Evolutionary conservation across 306 rosid species (phyloP), one percentile per base, ranked within the genome.

Genomic region (Lupinus albus): DNA sequence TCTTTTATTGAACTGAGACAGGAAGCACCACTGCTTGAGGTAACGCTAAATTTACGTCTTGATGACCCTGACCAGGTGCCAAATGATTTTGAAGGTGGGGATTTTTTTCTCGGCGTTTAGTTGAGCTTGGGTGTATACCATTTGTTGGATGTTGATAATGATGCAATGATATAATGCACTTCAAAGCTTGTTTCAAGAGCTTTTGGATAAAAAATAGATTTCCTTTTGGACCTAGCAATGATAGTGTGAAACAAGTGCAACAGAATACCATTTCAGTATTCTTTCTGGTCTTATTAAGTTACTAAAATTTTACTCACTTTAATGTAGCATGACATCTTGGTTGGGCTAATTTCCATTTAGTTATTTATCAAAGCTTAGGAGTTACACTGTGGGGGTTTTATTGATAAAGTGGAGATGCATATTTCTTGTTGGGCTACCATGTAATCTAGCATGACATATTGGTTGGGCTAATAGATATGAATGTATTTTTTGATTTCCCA

Each of bases 21-120:
- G 83, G 88, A 83, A 47, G 74, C 83, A 8, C 91, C 93, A 1
- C 60, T 82, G 0, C 88, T 76, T 39, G 95, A 86, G 73, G 85
- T 87, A 7, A 80, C 80, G 64, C 88, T 89, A 1, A 83, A 77
- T 51, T 78, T 84, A 9, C 64, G 13, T 38, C 44, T 57, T 4
- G 6, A 14, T 68, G 64, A 54, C 12, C 9, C 57, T 74, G 61
- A 47, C 14, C 73, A 3, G 38, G 11, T 28, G 50, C 58, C 61
- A 35, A 65, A 45, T n/a, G 79, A 66, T 12, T 62, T 13, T 50
- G 76, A 79, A 78, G 96, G 98, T 87, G 30, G 28, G 28, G 78
- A 44, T 69, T 71, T 75, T 75, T 28, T 57, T n/a, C 9, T 17
- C 7, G 1, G 51, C 6, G 17, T 30, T 35, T 20, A 33, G 6